Conservation (phyloP, 495 filamentous ascomycete species). For the Sordaria brevicollis region DNA sequence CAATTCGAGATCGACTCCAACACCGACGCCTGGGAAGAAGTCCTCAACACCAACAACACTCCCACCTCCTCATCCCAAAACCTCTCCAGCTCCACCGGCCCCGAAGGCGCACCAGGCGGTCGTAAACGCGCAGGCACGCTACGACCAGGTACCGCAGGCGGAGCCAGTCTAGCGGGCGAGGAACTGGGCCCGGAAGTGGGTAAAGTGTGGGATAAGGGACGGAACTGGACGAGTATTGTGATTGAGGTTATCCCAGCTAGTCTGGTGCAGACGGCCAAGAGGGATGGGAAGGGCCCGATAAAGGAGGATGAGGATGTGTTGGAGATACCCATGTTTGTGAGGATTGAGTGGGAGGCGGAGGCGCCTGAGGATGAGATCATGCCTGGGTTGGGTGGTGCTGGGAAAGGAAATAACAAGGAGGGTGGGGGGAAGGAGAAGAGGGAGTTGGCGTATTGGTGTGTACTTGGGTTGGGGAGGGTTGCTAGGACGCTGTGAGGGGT, state of each 20-base stretch:
- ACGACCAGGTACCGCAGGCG: conserved; percentile 25
- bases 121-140: background rate
- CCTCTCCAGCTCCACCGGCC: background rate
- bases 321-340: conserved; percentile 89
- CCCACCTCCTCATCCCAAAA: background rate
- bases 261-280: conserved; percentile 19
- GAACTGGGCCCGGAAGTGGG: conserved; percentile 59
- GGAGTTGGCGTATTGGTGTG: conserved; percentile 92
- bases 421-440: conserved; percentile 35
- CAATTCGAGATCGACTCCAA: conserved; percentile 93
- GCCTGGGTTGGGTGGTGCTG: conserved; percentile 14
- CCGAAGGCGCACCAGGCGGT: background rate
- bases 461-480: conserved; percentile 78
- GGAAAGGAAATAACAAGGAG: conserved; percentile 27
- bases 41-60: conserved; percentile 42
- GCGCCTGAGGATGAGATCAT: conserved; percentile 53
- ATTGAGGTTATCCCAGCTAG: conserved; percentile 77
- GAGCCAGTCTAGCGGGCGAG: conserved; percentile 26
- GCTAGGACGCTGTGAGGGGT: background rate
- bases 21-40: conserved; percentile 93
- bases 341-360: conserved; percentile 85
- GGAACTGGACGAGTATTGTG: conserved; percentile 92
- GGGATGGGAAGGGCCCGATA: conserved; percentile 23
- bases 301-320: conserved; percentile 78
- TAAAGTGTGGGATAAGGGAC: conserved; percentile 86